phyloP scores from a whole-genome alignment of 495 filamentous ascomycete genomes.

The Hapsidospora chrysogenum region DNA sequence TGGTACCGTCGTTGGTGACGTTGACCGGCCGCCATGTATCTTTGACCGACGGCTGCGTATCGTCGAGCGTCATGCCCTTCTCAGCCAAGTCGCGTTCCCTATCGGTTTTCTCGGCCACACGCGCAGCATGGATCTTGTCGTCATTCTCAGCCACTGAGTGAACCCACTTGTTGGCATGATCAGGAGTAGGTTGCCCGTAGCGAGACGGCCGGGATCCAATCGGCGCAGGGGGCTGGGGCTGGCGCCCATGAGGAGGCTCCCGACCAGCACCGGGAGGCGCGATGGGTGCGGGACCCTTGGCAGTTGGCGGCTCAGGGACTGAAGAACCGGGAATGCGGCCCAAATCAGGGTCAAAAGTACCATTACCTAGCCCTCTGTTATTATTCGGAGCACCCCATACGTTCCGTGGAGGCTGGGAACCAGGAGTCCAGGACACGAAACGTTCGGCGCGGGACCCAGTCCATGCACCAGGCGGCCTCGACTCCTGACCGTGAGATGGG shows the following conservation, averaged over 20 bases:
- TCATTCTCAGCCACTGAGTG: constrained; percentile 6
- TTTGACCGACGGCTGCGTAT: constrained; percentile 31
- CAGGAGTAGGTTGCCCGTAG: not conserved
- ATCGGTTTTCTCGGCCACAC: constrained; percentile 11
- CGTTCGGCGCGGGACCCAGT: constrained; percentile 15
- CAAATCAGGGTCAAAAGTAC: constrained; percentile 55
- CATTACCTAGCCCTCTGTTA: constrained; percentile 57
- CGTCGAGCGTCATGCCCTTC: constrained; percentile 11
- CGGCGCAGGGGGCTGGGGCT: not conserved
- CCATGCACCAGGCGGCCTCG: not conserved
- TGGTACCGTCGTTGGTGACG: constrained; percentile 16
- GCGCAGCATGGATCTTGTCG: constrained; percentile 9
- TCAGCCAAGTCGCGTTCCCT: constrained; percentile 13
- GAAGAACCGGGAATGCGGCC: constrained; percentile 22
- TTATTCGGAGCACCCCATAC: constrained; percentile 62
- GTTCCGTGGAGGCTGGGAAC: constrained; percentile 32
- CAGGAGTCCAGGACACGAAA: constrained; percentile 15
- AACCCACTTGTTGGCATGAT: constrained; percentile 1
- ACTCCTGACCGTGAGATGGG: not conserved
- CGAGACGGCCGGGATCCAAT: constrained; percentile 1
- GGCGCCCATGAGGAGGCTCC: not conserved
- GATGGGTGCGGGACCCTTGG: constrained; percentile 26
- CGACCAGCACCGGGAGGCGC: constrained; percentile 10
- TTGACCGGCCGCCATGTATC: constrained; percentile 49
- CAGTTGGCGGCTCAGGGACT: constrained; percentile 5